Evolutionary conservation across 352 stramenopile species (phyloP).

Genomic region (Phytophthora constricta): DNA sequence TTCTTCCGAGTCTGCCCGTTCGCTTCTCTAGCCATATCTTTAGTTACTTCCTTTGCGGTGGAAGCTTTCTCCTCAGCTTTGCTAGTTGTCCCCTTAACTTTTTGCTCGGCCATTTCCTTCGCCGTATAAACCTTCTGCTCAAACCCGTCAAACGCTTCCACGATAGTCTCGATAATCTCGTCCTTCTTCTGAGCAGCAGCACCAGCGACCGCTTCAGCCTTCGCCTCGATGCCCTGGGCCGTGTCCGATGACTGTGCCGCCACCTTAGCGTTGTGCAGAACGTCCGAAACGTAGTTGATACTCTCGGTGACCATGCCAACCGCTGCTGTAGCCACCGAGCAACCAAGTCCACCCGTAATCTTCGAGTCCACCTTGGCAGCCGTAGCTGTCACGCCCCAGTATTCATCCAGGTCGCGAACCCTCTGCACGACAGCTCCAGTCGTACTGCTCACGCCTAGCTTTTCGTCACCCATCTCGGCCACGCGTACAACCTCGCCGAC

Average conservation of each 20-base stretch:
- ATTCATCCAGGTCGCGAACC: slow-evolving; percentile 61
- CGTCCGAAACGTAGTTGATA: slow-evolving; percentile 73
- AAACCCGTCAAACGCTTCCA: slow-evolving; percentile 17
- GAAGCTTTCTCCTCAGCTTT: slow-evolving; percentile 13
- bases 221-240: slow-evolving; percentile 46
- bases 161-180: slow-evolving; percentile 14
- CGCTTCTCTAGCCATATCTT: background rate
- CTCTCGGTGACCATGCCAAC: slow-evolving; percentile 70
- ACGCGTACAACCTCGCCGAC: slow-evolving; percentile 53
- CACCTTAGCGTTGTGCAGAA: slow-evolving; percentile 64
- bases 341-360: slow-evolving; percentile 65
- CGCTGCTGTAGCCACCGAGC: slow-evolving; percentile 55
- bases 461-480: slow-evolving; percentile 61
- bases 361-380: slow-evolving; percentile 66
- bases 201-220: slow-evolving; percentile 18
- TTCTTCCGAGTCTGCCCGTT: background rate
- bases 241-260: slow-evolving; percentile 53
- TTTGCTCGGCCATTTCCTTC: slow-evolving; percentile 15
- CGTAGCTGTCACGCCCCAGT: slow-evolving; percentile 60
- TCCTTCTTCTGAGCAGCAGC: slow-evolving; percentile 20
- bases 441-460: slow-evolving; percentile 51
- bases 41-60: background rate
- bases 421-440: slow-evolving; percentile 51
- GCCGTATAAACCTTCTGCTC: slow-evolving; percentile 28
- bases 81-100: slow-evolving; percentile 1